Percentiles rank a stretch among this genome's conserved stretches.
These are phyloP conservation scores for Globisporangium acanthophoron DNA, from an alignment of 352 stramenopile species.

Conservation along the genomic window DNA sequence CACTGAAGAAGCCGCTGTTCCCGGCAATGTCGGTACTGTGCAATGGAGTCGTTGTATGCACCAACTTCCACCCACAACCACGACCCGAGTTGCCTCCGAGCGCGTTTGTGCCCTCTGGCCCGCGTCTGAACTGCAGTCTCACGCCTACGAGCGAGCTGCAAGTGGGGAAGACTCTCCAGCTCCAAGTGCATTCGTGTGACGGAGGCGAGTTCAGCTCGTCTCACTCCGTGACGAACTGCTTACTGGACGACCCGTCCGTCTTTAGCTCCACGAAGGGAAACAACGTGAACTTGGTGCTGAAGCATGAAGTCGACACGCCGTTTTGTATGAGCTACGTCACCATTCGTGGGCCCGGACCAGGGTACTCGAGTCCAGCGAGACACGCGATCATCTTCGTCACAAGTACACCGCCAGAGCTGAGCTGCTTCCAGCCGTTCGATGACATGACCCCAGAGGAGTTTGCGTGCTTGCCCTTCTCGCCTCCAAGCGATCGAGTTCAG, in stretches of 20 bases:
- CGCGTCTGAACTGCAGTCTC: conserved; percentile 35
- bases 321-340: conserved; percentile 76
- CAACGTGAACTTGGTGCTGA: conserved; percentile 79
- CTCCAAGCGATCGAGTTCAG: conserved; percentile 34
- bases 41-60: conserved; percentile 58
- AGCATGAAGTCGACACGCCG: conserved; percentile 72
- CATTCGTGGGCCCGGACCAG: conserved; percentile 62
- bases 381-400: conserved; percentile 67
- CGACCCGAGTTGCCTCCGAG: conserved; percentile 45
- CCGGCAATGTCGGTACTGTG: conserved; percentile 61
- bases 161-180: conserved; percentile 60
- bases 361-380: conserved; percentile 73
- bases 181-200: conserved; percentile 65
- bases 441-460: conserved; percentile 76
- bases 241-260: conserved; percentile 74
- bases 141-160: conserved; percentile 58
- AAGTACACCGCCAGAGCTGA: conserved; percentile 50
- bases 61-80: conserved; percentile 59
- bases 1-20: conserved; percentile 32
- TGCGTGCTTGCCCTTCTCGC: conserved; percentile 59
- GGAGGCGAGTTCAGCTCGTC: conserved; percentile 79
- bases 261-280: conserved; percentile 69
- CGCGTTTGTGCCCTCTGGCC: conserved; percentile 27
- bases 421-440: conserved; percentile 49
- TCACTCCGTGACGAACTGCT: conserved; percentile 54